These are phyloP conservation scores for Ophiostoma sp. DNA, from an alignment of 2,329 filamentous ascomycete genomes.

Conservation along the genomic window DNA sequence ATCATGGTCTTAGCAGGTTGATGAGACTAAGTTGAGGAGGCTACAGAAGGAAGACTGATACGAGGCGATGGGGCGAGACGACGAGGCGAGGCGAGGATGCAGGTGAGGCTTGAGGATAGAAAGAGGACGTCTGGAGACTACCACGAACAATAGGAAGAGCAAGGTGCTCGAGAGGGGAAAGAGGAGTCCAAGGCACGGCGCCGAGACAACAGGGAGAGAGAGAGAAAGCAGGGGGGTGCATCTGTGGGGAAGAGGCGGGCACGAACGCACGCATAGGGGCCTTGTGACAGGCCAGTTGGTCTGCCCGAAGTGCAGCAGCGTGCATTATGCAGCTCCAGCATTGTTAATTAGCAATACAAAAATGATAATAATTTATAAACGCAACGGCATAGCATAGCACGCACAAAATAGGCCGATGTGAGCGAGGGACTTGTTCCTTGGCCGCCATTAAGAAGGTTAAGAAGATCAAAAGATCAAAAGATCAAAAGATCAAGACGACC, in stretches of 20 bases:
- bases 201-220: background rate
- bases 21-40: background rate
- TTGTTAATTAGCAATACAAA: too few species aligned
- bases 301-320: too few species aligned
- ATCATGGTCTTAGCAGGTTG: background rate
- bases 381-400: too few species aligned
- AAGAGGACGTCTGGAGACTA: too few species aligned
- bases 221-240: background rate
- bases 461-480: too few species aligned
- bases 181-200: background rate
- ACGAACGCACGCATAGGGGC: background rate
- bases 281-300: background rate
- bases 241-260: conserved; percentile 1
- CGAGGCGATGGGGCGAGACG: background rate
- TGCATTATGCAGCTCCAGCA: too few species aligned
- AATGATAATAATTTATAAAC: too few species aligned
- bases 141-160: background rate
- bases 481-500: too few species aligned
- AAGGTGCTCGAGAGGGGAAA: background rate
- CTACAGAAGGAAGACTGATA: background rate
- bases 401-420: too few species aligned
- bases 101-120: too few species aligned
- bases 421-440: too few species aligned
- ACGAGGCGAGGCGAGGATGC: background rate
- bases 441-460: too few species aligned